A percentile compares a stretch with the other conserved stretches of the same genome.
These are phyloP conservation scores for Mycena albidolilacea DNA, from an alignment of 768 basidiomycete genomes.

Conservation along the genomic window DNA sequence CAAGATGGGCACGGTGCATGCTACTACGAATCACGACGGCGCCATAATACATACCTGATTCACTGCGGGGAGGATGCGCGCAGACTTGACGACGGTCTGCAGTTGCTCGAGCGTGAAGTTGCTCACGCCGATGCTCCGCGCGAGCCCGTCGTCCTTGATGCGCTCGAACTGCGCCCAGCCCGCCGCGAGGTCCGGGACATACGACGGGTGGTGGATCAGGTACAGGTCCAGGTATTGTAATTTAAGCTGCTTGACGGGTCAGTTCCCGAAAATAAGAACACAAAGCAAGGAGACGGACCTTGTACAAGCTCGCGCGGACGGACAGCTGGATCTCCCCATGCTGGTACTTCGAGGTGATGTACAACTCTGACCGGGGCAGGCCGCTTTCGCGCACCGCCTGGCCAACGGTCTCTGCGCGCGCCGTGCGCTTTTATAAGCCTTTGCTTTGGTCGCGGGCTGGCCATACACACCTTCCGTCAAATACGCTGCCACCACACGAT, in stretches of 20 bases:
- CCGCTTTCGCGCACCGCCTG: slow-evolving; percentile 62
- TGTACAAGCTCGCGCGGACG: slow-evolving; percentile 63
- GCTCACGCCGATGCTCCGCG: slow-evolving; percentile 79
- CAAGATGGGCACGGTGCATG: neutral
- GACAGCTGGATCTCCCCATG: slow-evolving; percentile 56
- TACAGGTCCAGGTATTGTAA: slow-evolving; percentile 77
- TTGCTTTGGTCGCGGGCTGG: neutral
- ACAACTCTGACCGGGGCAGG: slow-evolving; percentile 60
- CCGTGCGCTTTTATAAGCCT: neutral
- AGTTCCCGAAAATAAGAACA: neutral
- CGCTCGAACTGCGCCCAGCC: slow-evolving; percentile 59
- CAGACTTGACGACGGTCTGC: slow-evolving; percentile 65
- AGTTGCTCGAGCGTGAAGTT: slow-evolving; percentile 73
- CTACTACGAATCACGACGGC: no score
- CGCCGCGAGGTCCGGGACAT: slow-evolving; percentile 51
- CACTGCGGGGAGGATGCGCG: slow-evolving; percentile 73
- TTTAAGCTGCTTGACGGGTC: slow-evolving; percentile 62
- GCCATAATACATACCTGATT: slow-evolving; percentile 67
- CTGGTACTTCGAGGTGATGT: slow-evolving; percentile 70
- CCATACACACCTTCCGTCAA: slow-evolving; percentile 32
- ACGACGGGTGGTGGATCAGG: slow-evolving; percentile 70
- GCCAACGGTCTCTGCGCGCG: slow-evolving; percentile 52
- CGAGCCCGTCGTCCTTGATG: slow-evolving; percentile 61
- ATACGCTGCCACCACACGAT: slow-evolving; percentile 17
- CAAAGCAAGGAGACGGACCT: slow-evolving; percentile 52